Base-by-base conservation (phyloP, 2,329 filamentous ascomycete genomes). In the Aspergillus sojae region DNA sequence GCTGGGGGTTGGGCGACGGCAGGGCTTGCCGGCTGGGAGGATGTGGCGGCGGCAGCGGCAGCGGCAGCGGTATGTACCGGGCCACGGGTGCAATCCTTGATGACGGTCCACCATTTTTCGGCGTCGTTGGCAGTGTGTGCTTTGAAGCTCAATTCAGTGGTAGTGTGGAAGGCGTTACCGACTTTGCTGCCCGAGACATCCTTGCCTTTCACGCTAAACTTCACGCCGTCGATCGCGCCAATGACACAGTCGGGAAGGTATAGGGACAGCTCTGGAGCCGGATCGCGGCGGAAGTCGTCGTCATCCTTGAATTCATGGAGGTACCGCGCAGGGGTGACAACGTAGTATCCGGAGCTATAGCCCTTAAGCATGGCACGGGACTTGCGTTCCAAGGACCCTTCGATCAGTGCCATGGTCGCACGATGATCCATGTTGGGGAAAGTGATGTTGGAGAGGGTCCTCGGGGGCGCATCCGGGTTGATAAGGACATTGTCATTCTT, bases 231-330 rank as follows among this genome's bases (percentile, higher is more conserved):
- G 34, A 88, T 78, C 26, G 82, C 85, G 62, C 93, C 92, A 62
- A 98, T 86, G 53, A 89, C 79, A 71, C 94, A 96, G 71, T 99
- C 95, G 12, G 95, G 94, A 1, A 99, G 88, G 78, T 94, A 98
- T 69, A 99, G 88, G 16, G 91, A 95, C 46, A 95, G 83, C 76
- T 99, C 94, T 0, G 95, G 94, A 62, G 86, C 84, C 7, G 79
- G 79, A n/a, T 81, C 78, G 50, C 71, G 84, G 62, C 81, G 81
- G 73, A 87, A 85, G 71, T 89, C 85, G 73, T 98, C 94, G 75
- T 92, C 91, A 73, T 96, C 93, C 81, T 96, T 96, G 85, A 96
- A 99, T 79, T 97, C 94, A 81, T 99, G 95, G 63, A 99, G 81
- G 80, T 90, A 99, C 73, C 92, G 93, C 62, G 91, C 87, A 0